Conservation (phyloP, 306 rosid species). For the Geum urbanum region DNA sequence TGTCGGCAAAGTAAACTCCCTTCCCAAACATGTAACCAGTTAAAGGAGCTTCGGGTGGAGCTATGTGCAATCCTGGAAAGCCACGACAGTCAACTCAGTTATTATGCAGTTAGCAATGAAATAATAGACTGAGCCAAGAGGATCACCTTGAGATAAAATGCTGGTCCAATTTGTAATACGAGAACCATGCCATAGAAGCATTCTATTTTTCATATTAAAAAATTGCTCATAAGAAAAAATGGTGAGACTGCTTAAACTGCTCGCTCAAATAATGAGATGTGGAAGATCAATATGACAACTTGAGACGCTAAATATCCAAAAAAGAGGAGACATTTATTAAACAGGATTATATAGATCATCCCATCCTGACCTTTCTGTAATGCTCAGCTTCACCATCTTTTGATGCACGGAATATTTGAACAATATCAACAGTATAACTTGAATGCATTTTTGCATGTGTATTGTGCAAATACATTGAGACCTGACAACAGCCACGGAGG, state of each 20-base stretch:
- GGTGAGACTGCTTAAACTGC: conserved; percentile 13
- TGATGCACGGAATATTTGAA: conserved; percentile 60
- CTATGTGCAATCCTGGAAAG: conserved; percentile 78
- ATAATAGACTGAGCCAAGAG: conserved; percentile 11
- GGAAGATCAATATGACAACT: conserved; percentile 7
- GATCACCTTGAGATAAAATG: conserved; percentile 89
- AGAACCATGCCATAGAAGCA: conserved; percentile 98
- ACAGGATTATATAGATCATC: conserved; percentile 15
- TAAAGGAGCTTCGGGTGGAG: conserved; percentile 97
- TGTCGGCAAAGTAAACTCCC: conserved; percentile 95
- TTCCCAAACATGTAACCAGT: conserved; percentile 98
- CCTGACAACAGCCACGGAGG: conserved; percentile 36
- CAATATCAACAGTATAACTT: conserved; percentile 62
- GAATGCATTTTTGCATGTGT: conserved; percentile 93
- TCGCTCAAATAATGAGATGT: conserved; percentile 2
- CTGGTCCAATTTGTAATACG: conserved; percentile 97
- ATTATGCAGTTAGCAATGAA: conserved; percentile 23
- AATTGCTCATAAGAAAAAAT: conserved; percentile 47
- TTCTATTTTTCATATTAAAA: conserved; percentile 58
- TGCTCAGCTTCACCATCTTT: conserved; percentile 71
- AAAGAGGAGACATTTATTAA: background rate
- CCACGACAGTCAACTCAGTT: conserved; percentile 6
- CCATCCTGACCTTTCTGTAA: conserved; percentile 59
- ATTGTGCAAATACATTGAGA: conserved; percentile 68
- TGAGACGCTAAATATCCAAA: conserved; percentile 13